These are phyloP conservation scores for Aspergillus quadrilineatus DNA, from an alignment of 2,329 filamentous ascomycete genomes.

Conservation along the genomic window DNA sequence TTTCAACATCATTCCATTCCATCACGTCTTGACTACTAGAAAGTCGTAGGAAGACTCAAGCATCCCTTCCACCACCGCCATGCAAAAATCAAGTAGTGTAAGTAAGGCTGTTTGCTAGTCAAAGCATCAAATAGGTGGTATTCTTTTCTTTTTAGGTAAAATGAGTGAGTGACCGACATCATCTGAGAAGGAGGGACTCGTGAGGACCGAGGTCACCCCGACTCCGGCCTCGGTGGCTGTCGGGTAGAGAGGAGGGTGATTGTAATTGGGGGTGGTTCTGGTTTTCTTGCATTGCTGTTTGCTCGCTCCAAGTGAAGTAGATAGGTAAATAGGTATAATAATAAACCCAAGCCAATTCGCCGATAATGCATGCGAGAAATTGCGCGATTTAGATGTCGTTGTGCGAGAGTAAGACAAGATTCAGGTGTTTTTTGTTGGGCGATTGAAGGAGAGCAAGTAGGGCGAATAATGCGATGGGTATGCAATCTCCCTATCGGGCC, in stretches of 20 bases:
- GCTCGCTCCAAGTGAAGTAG: conserved; percentile 19
- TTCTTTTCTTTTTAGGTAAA: background rate
- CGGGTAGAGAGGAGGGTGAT: background rate
- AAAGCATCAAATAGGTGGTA: conserved; percentile 10
- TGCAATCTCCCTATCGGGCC: conserved; percentile 19
- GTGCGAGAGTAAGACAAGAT: conserved; percentile 5
- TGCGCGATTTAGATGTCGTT: conserved; percentile 15
- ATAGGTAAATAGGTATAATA: conserved; percentile 3
- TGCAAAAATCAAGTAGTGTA: background rate
- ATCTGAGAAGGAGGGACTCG: background rate
- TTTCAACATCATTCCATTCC: conserved; percentile 9
- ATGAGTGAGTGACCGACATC: background rate
- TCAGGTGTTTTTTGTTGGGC: background rate
- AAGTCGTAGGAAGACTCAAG: background rate
- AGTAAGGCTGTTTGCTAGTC: background rate
- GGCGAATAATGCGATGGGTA: background rate
- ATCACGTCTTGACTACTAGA: background rate
- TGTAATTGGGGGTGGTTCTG: background rate
- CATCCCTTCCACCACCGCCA: background rate
- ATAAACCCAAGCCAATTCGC: conserved; percentile 22
- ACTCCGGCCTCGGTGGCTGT: background rate
- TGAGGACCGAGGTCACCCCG: too few relatives aligned
- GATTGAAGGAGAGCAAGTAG: conserved; percentile 1
- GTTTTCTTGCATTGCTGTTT: conserved; percentile 12
- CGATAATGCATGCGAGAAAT: conserved; percentile 22